Base-by-base conservation (phyloP, 306 rosid species). In the Cicer yamashitae region DNA sequence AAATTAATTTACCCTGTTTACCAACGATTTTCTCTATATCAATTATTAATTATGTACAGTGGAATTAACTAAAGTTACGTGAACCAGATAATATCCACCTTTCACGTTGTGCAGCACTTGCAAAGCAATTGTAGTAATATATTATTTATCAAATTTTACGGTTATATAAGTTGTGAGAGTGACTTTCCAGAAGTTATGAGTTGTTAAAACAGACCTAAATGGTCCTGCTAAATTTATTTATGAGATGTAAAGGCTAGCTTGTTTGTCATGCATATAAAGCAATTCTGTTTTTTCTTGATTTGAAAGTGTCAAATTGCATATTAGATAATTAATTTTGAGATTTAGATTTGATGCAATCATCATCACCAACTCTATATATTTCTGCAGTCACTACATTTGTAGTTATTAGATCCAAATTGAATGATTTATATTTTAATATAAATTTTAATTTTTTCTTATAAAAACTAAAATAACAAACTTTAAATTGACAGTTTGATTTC, bases 151-250 rank as follows among this genome's bases (percentile, higher is more conserved):
- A 25, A 65, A 30, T 50, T 66, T 67, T 45, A 52, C 14, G 22
- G 46, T 34, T 56, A 43, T n/a, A 25, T 20, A 22, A 46, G 61
- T 11, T 59, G 52, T 68, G 30, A 67, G 54, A 69, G 64, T 70
- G 82, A 60, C 71, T 70, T 78, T 70, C 63, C 65, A 48, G 64
- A 47, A 48, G 22, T 59, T 40, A 7, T 62, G 77, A 78, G 82
- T 63, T 64, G 78, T 79, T 67, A 51, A 71, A 53, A 22, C 46
- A 47, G 43, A 45, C 57, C 37, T 13, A 47, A 59, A 45, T 46
- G 61, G 52, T 67, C 61, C 75, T 46, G 60, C 69, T 77, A 56
- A 65, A 34, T 76, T 67, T 77, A 50, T 67, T 54, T n/a, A 66
- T 53, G 18, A 30, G 34, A 6, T 10, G 46, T 15, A 18, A 37